These are phyloP conservation scores for Beauveria rudraprayagi DNA, from an alignment of 2,329 filamentous ascomycete genomes.

Conservation along the genomic window DNA sequence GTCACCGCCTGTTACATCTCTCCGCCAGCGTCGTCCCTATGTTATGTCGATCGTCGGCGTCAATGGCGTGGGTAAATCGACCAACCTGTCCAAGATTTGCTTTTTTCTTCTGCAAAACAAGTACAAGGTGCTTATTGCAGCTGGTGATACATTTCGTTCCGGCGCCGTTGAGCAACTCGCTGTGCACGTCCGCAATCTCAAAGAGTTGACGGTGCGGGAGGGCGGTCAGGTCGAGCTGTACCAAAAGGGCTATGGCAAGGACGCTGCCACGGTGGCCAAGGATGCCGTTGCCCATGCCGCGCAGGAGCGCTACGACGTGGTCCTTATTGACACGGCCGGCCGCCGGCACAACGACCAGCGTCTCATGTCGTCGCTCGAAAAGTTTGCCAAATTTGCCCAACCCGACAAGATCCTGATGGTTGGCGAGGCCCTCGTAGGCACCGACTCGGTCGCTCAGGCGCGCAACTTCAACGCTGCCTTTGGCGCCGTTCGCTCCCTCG, in stretches of 20 bases:
- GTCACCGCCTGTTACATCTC: conserved; percentile 54
- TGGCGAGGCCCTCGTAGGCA: conserved; percentile 77
- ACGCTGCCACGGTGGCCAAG: conserved; percentile 89
- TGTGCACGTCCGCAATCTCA: conserved; percentile 89
- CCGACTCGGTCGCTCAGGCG: conserved; percentile 90
- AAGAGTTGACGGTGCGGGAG: conserved; percentile 78
- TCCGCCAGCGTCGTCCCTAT: conserved; percentile 67
- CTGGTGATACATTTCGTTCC: conserved; percentile 93
- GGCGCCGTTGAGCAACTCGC: conserved; percentile 95
- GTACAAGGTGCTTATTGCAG: conserved; percentile 87
- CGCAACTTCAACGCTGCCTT: conserved; percentile 94
- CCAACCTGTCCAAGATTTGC: conserved; percentile 94
- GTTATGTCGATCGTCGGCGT: conserved; percentile 98
- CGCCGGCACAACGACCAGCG: conserved; percentile 91
- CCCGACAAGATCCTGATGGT: conserved; percentile 99
- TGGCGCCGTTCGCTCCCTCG: conserved; percentile 68
- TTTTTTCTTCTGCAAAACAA: conserved; percentile 98
- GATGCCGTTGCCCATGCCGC: conserved; percentile 81
- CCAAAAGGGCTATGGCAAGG: conserved; percentile 96
- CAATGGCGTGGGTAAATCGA: conserved; percentile 97
- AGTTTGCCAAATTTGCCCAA: conserved; percentile 91
- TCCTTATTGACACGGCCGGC: conserved; percentile 93
- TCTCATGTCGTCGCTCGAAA: conserved; percentile 93
- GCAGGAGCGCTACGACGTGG: conserved; percentile 75
- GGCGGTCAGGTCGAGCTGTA: conserved; percentile 82